A percentile compares a stretch with the other conserved stretches of the same genome.
phyloP scores from a whole-genome alignment of 345 rosid species.

The Eucalyptus albens region DNA sequence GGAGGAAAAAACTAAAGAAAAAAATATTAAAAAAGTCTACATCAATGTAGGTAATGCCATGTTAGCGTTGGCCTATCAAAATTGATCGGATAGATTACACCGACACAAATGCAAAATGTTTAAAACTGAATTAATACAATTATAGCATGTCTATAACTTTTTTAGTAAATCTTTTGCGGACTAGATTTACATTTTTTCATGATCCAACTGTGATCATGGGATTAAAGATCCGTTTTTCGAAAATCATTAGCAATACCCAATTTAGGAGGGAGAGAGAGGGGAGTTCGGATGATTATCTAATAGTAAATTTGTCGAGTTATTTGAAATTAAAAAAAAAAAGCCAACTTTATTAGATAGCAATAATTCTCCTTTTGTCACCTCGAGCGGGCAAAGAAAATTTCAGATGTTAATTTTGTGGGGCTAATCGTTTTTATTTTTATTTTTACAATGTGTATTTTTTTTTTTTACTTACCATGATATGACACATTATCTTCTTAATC shows the following conservation, averaged over 20 bases:
- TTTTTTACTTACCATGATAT: not conserved
- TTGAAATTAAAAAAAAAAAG: not conserved
- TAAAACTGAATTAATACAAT: no score
- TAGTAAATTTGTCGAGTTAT: not conserved
- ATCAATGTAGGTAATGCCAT: rapidly evolving
- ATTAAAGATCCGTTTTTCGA: not conserved
- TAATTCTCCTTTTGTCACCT: not conserved
- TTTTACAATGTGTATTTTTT: not conserved
- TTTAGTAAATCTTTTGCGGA: not conserved
- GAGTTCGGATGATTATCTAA: not conserved
- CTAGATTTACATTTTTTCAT: not conserved
- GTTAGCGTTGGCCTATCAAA: not conserved
- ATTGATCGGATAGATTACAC: not conserved
- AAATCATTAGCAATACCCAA: not conserved
- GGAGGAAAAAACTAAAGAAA: not conserved
- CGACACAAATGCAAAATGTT: no score
- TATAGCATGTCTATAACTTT: no score
- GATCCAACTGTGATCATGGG: not conserved
- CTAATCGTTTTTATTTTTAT: not conserved
- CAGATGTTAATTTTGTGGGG: not conserved
- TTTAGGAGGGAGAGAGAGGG: not conserved
- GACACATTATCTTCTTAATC: not conserved
- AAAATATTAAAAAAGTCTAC: no score
- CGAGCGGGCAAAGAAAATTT: not conserved
- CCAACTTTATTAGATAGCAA: not conserved